These are phyloP conservation scores for Tetrahymena malaccensis DNA, from an alignment of 73 alveolate species.

Conservation along the genomic window DNA sequence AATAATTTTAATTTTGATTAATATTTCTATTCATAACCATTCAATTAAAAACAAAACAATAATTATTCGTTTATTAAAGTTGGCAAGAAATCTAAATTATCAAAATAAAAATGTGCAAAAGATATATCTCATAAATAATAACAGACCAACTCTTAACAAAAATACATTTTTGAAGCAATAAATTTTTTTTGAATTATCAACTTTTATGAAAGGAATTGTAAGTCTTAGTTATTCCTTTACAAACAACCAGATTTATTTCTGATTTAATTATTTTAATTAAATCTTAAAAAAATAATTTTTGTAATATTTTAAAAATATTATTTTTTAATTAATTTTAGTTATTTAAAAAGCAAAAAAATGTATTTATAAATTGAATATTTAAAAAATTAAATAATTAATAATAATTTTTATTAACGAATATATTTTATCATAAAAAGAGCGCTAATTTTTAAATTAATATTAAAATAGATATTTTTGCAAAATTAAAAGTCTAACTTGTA, in stretches of 20 bases:
- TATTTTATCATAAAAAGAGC: not conserved
- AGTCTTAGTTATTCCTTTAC: not conserved
- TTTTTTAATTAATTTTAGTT: too few species aligned
- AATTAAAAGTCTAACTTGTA: too few species aligned
- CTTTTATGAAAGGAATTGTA: not conserved
- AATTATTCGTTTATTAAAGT: not conserved
- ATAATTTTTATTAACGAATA: not conserved
- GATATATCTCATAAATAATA: not conserved
- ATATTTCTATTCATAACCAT: not conserved
- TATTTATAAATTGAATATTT: not conserved
- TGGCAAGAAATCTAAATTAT: not conserved
- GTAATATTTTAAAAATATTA: too few species aligned
- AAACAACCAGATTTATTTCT: too few species aligned
- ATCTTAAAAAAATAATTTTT: too few species aligned
- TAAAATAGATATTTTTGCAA: not conserved
- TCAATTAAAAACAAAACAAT: not conserved
- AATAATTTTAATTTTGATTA: not conserved
- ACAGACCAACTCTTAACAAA: not conserved
- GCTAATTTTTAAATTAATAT: not conserved
- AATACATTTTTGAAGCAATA: not conserved
- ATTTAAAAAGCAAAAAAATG: too few species aligned
- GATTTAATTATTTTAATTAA: too few species aligned
- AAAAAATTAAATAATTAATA: not conserved
- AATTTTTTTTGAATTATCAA: not conserved
- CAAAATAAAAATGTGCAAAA: not conserved